Conservation (phyloP, 768 basidiomycete species). For the Auricularia auricula-judae region DNA sequence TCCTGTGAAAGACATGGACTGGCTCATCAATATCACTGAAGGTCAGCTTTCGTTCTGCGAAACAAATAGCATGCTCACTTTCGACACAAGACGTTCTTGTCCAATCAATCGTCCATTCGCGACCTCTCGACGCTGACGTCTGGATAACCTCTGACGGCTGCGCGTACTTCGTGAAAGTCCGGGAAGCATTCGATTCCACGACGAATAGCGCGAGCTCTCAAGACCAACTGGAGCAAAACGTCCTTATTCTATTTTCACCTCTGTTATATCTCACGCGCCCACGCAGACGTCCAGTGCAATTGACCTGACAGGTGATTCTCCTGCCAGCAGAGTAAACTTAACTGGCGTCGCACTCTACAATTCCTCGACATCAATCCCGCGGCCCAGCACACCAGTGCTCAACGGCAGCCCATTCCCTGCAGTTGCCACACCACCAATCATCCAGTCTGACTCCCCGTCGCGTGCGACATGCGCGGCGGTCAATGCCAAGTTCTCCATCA, state of each 20-base stretch:
- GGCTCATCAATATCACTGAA: background rate
- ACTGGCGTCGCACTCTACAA: background rate
- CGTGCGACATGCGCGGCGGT: conserved; percentile 38
- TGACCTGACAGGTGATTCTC: background rate
- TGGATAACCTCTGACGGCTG: conserved; percentile 84
- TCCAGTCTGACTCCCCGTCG: background rate
- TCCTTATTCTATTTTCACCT: no score
- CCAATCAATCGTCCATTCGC: conserved; percentile 47
- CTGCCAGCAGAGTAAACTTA: background rate
- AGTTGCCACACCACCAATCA: background rate
- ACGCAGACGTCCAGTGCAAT: no score
- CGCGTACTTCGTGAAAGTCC: conserved; percentile 64
- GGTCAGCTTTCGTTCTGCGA: background rate
- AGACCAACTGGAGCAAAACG: no score
- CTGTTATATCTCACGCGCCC: no score
- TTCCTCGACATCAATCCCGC: background rate
- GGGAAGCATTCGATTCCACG: conserved; percentile 23
- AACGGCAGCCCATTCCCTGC: background rate
- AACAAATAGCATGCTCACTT: background rate
- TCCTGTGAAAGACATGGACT: background rate
- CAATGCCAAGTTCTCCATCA: conserved; percentile 70
- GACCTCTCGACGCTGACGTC: conserved; percentile 52
- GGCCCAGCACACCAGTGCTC: background rate
- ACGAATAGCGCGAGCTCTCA: background rate
- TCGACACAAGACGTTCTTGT: conserved; percentile 36